Base-by-base conservation (phyloP, 176 grass and related monocot species). In the Phragmites australis region DNA sequence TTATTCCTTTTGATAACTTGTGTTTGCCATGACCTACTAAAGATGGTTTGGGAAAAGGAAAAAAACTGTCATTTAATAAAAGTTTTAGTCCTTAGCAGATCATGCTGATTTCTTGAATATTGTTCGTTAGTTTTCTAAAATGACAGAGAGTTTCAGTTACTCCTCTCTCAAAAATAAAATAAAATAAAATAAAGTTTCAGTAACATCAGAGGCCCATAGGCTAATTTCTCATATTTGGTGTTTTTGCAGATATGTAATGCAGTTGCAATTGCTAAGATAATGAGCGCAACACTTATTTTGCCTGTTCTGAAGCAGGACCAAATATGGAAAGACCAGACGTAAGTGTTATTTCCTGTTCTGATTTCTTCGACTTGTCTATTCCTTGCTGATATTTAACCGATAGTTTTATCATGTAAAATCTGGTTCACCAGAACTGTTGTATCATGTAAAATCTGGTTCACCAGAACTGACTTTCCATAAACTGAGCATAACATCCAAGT, bases 321-420 rank as follows among this genome's bases (percentile, higher is more conserved):
- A 83, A 95, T 95, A 78, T 92, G 90, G 93, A 95, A 92, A 82
- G 93, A 95, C 47, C 84, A 89, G 22, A 88, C 87, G 90, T 95
- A 85, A 80, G 78, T 44, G 40, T 6, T 44, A 26, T 42, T 72
- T 80, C n/a, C 46, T 74, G 29, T 79, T 82, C 21, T 46, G 23
- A 23, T 17, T 80, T 71, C 17, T 49, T 48, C 34, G 48, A 47
- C 18, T n/a, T n/a, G 12, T 74, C 39, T 32, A n/a, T 57, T 61
- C 25, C 45, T 19, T 40, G 29, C 57, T 68, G 14, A 27, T 61
- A 54, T 61, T 59, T 44, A 23, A 2, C 17, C 15, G 1, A 26
- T 62, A 26, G 1, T 53, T 68, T 27, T 62, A 70, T 53, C 51
- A 53, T 80, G 52, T 67, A 42, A 29, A 40, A 45, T n/a, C 21